These are phyloP conservation scores for Aspergillus sp. DNA, from an alignment of 2,329 filamentous ascomycete genomes.

Conservation along the genomic window DNA sequence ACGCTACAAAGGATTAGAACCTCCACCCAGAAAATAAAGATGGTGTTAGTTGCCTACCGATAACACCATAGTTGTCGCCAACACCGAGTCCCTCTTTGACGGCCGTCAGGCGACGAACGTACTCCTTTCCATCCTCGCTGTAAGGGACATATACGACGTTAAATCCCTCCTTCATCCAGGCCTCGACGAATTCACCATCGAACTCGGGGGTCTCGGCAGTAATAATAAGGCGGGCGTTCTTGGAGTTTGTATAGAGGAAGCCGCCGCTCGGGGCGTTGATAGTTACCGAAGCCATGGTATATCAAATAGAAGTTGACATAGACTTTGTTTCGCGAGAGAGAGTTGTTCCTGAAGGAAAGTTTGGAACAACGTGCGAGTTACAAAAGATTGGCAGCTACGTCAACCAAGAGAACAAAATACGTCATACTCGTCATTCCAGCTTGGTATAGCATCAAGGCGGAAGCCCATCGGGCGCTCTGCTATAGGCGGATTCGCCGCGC, in stretches of 20 bases:
- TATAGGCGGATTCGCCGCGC: not conserved
- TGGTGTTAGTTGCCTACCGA: slow-evolving; percentile 48
- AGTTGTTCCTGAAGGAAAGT: slow-evolving; percentile 1
- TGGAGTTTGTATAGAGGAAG: slow-evolving; percentile 32
- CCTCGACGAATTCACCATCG: slow-evolving; percentile 53
- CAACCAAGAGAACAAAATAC: not conserved
- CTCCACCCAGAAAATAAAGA: not conserved
- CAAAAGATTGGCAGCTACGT: slow-evolving; percentile 6
- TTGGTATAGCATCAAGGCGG: too few relatives aligned
- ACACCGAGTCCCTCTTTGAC: slow-evolving; percentile 56
- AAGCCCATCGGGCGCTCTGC: not conserved
- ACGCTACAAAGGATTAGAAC: slow-evolving; percentile 46
- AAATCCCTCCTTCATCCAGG: slow-evolving; percentile 63
- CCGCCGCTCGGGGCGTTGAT: slow-evolving; percentile 35
- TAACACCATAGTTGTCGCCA: slow-evolving; percentile 61
- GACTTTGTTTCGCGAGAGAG: not conserved
- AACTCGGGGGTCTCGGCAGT: slow-evolving; percentile 46
- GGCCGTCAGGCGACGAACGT: slow-evolving; percentile 51
- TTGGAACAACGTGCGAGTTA: not conserved
- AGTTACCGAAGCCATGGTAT: slow-evolving; percentile 32
- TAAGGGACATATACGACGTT: slow-evolving; percentile 58
- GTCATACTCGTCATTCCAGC: not conserved
- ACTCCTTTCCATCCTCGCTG: slow-evolving; percentile 51
- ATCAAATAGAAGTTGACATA: not conserved
- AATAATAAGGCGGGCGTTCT: slow-evolving; percentile 35